These are phyloP conservation scores for Triticum urartu DNA, from an alignment of 176 grass and related monocot species.

Conservation along the genomic window DNA sequence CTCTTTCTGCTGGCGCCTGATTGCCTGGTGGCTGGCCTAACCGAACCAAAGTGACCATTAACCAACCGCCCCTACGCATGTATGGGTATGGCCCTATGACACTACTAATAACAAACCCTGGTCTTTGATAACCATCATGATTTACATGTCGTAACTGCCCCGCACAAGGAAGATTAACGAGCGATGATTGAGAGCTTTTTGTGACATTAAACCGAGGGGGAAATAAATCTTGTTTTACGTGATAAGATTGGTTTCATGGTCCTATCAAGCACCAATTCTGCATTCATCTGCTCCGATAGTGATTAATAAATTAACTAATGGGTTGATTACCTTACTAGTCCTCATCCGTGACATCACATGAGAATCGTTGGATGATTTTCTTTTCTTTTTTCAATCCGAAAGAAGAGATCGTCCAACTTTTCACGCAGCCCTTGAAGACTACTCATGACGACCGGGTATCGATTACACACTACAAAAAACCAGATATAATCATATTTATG, in stretches of 20 bases:
- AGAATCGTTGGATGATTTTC: not conserved
- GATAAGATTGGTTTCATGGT: too few species aligned
- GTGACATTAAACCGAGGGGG: too few species aligned
- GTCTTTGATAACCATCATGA: slow-evolving; percentile 22
- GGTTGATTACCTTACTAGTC: not conserved
- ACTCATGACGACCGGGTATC: not conserved
- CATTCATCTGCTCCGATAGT: too few species aligned
- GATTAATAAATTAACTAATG: not conserved
- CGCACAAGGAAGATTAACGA: too few species aligned
- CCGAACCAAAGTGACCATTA: slow-evolving; percentile 26
- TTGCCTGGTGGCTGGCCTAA: slow-evolving; percentile 15
- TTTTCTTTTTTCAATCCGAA: not conserved
- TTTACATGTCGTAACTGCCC: too few species aligned
- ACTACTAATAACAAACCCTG: slow-evolving; percentile 9
- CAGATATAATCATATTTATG: not conserved
- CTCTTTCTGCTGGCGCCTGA: not conserved
- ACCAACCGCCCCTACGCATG: slow-evolving; percentile 17
- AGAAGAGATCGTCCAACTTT: not conserved
- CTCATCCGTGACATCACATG: not conserved
- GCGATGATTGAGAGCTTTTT: too few species aligned
- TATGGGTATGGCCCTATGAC: not conserved
- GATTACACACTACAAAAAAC: not conserved
- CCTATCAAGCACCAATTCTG: too few species aligned
- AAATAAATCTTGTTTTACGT: too few species aligned
- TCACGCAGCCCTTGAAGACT: not conserved